Conservation (phyloP, 331 rosid genomes). For the Prunus yedoensis region DNA sequence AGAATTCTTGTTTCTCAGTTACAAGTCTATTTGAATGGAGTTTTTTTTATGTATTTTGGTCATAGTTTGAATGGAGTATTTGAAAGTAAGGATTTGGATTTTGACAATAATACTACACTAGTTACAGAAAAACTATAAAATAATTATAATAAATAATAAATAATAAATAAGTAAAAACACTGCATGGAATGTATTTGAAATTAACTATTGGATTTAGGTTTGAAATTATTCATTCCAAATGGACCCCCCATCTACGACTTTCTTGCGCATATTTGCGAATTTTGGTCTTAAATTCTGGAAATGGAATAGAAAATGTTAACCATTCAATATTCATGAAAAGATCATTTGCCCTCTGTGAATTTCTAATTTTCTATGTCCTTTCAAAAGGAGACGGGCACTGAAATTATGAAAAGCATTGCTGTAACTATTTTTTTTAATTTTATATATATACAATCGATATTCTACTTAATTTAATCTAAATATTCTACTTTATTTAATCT, state of each 20-base stretch:
- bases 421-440: background rate
- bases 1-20: background rate
- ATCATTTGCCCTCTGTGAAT: too few species aligned
- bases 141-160: too few species aligned
- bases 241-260: background rate
- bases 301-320: background rate
- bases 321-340: too few species aligned
- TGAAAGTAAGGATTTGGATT: background rate
- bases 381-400: background rate
- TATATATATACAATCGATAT: too few species aligned
- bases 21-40: background rate
- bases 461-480: too few species aligned
- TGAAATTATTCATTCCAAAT: background rate
- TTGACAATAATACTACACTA: background rate
- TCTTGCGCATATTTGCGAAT: background rate
- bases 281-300: background rate
- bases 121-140: too few species aligned
- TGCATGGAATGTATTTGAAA: too few species aligned
- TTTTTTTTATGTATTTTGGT: too few species aligned
- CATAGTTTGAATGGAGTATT: background rate
- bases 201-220: background rate
- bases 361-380: too few species aligned
- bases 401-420: background rate
- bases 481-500: too few species aligned
- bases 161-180: too few species aligned